Conservation (phyloP, 306 rosid species). For the Ormosia semicastrata region DNA sequence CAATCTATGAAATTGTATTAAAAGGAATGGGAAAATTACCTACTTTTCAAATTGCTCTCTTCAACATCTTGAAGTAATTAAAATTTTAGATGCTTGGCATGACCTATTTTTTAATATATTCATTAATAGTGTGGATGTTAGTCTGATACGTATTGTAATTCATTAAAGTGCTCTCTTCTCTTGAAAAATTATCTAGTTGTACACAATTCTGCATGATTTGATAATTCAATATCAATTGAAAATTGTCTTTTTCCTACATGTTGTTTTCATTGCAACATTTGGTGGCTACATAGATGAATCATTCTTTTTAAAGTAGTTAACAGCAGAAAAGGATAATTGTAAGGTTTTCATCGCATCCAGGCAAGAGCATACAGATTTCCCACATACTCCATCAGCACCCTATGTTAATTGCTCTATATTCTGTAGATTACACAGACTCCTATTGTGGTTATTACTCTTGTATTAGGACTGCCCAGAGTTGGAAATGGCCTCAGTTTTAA, state of each 20-base stretch:
- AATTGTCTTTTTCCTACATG: neutral
- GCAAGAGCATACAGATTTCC: neutral
- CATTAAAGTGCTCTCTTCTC: neutral
- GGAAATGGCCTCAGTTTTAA: neutral
- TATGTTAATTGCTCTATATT: neutral
- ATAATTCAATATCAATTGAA: constrained; percentile 2
- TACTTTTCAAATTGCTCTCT: neutral
- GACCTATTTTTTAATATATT: neutral
- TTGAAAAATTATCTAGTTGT: neutral
- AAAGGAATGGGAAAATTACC: neutral
- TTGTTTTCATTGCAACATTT: constrained; percentile 2
- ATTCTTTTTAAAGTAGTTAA: constrained; percentile 10
- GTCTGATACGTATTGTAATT: neutral
- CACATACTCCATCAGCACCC: neutral
- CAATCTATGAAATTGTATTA: neutral
- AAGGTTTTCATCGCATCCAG: neutral
- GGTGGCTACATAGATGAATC: neutral
- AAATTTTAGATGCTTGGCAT: neutral
- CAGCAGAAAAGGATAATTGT: neutral
- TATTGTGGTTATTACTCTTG: constrained; percentile 2
- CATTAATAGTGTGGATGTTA: neutral
- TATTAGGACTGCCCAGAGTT: constrained; percentile 2
- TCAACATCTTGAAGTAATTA: constrained; percentile 20
- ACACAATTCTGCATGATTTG: constrained; percentile 5
- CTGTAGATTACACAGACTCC: neutral